phyloP scores from a whole-genome alignment of 148 eudicot genomes.

The Chenopodium quinoa region DNA sequence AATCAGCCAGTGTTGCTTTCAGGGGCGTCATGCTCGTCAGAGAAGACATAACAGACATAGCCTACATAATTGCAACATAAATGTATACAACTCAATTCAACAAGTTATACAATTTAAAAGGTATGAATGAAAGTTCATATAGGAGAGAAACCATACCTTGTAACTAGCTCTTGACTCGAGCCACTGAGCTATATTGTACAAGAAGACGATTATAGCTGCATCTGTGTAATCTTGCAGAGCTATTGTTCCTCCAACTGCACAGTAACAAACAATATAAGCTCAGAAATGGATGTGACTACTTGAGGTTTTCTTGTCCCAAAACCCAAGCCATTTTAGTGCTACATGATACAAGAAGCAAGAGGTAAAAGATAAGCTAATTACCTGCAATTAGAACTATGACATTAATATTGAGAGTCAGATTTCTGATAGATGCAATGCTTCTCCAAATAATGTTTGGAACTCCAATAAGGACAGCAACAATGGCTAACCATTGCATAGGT shows the following conservation, averaged over 20 bases:
- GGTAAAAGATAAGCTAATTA: constrained; percentile 3
- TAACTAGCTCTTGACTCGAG: constrained; percentile 47
- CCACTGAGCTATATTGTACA: constrained; percentile 49
- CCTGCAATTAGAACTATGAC: constrained; percentile 45
- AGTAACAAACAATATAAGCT: neutral
- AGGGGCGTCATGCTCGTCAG: constrained; percentile 38
- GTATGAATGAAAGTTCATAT: neutral
- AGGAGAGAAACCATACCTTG: constrained; percentile 25
- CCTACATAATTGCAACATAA: constrained; percentile 17
- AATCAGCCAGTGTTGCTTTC: constrained; percentile 40
- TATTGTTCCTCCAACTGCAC: constrained; percentile 42
- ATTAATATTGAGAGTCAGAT: constrained; percentile 40
- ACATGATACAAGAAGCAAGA: no score
- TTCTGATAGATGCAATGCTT: constrained; percentile 43
- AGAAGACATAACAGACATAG: constrained; percentile 43
- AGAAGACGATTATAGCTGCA: constrained; percentile 47
- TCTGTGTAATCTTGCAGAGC: constrained; percentile 45
- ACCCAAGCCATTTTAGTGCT: no score
- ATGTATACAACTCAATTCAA: neutral
- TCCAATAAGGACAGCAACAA: constrained; percentile 42
- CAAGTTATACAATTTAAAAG: neutral
- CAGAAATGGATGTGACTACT: no score
- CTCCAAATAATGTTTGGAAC: constrained; percentile 35
- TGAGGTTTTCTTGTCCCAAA: no score
- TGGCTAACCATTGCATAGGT: constrained; percentile 46